Evolutionary conservation across 345 rosid species (phyloP).

Genomic region (Microcos paniculata): DNA sequence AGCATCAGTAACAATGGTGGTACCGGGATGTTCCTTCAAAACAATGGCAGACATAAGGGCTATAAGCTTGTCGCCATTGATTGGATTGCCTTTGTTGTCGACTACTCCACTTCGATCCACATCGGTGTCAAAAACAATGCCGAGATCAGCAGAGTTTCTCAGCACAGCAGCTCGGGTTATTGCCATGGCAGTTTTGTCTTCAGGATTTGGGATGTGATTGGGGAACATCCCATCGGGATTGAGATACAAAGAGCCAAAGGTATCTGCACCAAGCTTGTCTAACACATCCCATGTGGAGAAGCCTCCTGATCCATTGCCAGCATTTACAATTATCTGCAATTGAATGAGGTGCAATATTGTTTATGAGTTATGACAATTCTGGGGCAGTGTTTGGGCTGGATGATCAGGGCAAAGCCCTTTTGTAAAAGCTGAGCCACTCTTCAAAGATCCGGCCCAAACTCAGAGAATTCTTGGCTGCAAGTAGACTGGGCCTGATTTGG

Average conservation of each 20-base stretch:
- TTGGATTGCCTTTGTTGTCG: conserved; percentile 72
- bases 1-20: conserved; percentile 82
- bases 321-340: conserved; percentile 78
- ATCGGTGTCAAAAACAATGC: conserved; percentile 95
- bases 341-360: neutral
- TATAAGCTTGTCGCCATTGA: conserved; percentile 87
- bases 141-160: conserved; percentile 69
- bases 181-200: conserved; percentile 82
- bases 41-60: conserved; percentile 86
- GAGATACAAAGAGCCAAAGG: conserved; percentile 78
- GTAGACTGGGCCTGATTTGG: conserved; percentile 7
- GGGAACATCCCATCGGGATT: conserved; percentile 96
- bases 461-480: neutral
- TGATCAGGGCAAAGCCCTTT: neutral
- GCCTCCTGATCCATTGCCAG: conserved; percentile 95
- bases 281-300: conserved; percentile 86
- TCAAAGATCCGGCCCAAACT: neutral
- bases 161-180: conserved; percentile 78
- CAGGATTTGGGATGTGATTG: conserved; percentile 92
- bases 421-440: neutral
- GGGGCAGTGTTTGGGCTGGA: neutral
- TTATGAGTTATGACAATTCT: no score
- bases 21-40: conserved; percentile 77
- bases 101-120: conserved; percentile 95
- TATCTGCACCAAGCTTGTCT: conserved; percentile 91